Evolutionary conservation across 352 stramenopile species (phyloP).

Genomic region (Blastocystis sp.): DNA sequence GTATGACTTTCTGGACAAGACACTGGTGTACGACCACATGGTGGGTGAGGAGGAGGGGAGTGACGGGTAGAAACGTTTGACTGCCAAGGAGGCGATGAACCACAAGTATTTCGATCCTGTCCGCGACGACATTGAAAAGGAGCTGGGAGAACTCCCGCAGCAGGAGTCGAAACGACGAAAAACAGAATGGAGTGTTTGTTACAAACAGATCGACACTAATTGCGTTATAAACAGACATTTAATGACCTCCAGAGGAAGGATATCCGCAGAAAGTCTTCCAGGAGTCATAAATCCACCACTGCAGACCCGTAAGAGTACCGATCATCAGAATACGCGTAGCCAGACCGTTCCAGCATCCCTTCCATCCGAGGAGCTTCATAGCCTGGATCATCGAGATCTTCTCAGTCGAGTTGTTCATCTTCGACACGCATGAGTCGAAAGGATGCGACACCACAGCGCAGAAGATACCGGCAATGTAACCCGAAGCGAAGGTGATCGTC

Average conservation of each 20-base stretch:
- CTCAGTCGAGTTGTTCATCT: slow-evolving; percentile 81
- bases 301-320: slow-evolving; percentile 82
- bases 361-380: slow-evolving; percentile 68
- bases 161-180: background rate
- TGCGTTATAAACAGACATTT: slow-evolving; percentile 11
- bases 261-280: slow-evolving; percentile 83
- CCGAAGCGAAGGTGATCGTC: slow-evolving; percentile 86
- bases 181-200: background rate
- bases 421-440: slow-evolving; percentile 92
- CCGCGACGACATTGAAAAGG: slow-evolving; percentile 60
- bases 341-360: slow-evolving; percentile 67
- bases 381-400: slow-evolving; percentile 71
- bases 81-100: slow-evolving; percentile 91
- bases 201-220: background rate
- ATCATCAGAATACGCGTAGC: slow-evolving; percentile 86
- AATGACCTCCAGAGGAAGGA: slow-evolving; percentile 72
- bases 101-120: slow-evolving; percentile 93
- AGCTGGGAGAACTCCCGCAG: background rate
- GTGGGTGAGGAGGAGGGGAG: background rate
- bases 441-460: slow-evolving; percentile 96
- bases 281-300: slow-evolving; percentile 90
- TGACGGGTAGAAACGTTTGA: slow-evolving; percentile 80
- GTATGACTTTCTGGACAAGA: slow-evolving; percentile 82
- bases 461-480: slow-evolving; percentile 95
- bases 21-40: slow-evolving; percentile 66